Conservation (phyloP, 164 flowering plant genomes). For the Annona cherimola region DNA sequence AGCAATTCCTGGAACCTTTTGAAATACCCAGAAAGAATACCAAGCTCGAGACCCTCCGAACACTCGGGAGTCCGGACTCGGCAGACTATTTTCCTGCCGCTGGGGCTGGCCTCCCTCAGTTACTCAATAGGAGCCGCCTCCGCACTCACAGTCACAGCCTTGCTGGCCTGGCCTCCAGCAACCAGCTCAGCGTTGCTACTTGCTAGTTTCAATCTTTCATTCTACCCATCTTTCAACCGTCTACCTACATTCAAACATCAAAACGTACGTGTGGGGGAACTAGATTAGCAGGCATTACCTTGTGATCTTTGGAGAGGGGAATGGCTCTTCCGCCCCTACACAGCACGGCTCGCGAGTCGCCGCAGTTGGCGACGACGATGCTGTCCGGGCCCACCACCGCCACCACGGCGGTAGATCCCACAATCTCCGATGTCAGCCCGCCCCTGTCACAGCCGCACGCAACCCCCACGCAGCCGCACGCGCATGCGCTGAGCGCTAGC, state of each 20-base stretch:
- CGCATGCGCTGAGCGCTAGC: slow-evolving; percentile 28
- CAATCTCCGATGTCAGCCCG: slow-evolving; percentile 24
- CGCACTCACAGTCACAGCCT: no score
- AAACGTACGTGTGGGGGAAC: neutral
- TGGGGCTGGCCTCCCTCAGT: no score
- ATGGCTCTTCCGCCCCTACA: slow-evolving; percentile 41
- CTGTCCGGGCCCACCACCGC: slow-evolving; percentile 28
- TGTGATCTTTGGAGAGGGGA: slow-evolving; percentile 48
- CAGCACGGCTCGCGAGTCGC: slow-evolving; percentile 65
- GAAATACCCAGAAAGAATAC: no score
- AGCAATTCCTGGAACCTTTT: no score
- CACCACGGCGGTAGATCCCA: slow-evolving; percentile 58
- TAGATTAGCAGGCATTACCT: slow-evolving; percentile 22
- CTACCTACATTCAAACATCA: neutral
- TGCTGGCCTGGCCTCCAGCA: no score
- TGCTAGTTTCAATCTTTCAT: no score
- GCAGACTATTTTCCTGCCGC: no score
- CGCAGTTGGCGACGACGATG: slow-evolving; percentile 51
- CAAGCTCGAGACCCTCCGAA: no score
- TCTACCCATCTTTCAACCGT: no score
- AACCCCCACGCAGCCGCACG: slow-evolving; percentile 24
- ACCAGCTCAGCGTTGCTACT: no score
- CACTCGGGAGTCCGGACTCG: no score
- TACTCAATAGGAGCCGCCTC: no score
- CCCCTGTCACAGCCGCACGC: slow-evolving; percentile 26